These are phyloP conservation scores for Candida arabinofermentans DNA, from an alignment of 805 yeast species.

Conservation along the genomic window DNA sequence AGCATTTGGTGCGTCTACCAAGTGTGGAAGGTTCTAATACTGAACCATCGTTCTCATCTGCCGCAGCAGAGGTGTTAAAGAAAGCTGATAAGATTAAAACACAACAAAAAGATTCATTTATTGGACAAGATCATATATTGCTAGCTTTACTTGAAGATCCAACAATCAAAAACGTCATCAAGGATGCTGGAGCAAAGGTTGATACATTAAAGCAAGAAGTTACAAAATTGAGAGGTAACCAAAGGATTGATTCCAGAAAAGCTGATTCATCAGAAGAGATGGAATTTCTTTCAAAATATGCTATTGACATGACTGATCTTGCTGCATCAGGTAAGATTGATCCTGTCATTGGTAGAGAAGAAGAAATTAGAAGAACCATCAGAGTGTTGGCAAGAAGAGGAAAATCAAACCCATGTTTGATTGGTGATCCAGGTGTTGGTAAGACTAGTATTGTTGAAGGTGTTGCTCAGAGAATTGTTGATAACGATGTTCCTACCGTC, in stretches of 20 bases:
- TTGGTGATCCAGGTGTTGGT: conserved; percentile 99
- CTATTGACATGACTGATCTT: conserved; percentile 87
- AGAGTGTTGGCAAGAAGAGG: conserved; percentile 96
- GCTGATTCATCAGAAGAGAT: conserved; percentile 86
- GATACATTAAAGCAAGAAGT: conserved; percentile 77
- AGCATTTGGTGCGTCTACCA: conserved; percentile 77
- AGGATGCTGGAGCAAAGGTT: conserved; percentile 62
- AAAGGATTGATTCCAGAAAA: conserved; percentile 86
- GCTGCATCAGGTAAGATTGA: conserved; percentile 94
- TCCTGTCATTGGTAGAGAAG: conserved; percentile 98
- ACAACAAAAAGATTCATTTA: conserved; percentile 84
- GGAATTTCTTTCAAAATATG: conserved; percentile 86
- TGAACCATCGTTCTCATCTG: conserved; percentile 68
- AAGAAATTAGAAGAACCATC: conserved; percentile 92
- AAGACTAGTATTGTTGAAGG: conserved; percentile 98
- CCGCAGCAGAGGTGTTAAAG: conserved; percentile 70
- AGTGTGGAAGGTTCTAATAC: conserved; percentile 87
- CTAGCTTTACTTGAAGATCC: conserved; percentile 81
- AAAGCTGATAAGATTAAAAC: conserved; percentile 74
- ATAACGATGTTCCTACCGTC: conserved; percentile 90
- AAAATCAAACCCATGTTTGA: conserved; percentile 91
- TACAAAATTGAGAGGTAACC: conserved; percentile 78
- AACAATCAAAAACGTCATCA: conserved; percentile 64
- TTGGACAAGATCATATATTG: conserved; percentile 92
- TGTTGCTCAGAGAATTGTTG: conserved; percentile 95